Evolutionary conservation across 2,329 filamentous ascomycete genomes (phyloP).

Genomic region (Cercospora sp.): DNA sequence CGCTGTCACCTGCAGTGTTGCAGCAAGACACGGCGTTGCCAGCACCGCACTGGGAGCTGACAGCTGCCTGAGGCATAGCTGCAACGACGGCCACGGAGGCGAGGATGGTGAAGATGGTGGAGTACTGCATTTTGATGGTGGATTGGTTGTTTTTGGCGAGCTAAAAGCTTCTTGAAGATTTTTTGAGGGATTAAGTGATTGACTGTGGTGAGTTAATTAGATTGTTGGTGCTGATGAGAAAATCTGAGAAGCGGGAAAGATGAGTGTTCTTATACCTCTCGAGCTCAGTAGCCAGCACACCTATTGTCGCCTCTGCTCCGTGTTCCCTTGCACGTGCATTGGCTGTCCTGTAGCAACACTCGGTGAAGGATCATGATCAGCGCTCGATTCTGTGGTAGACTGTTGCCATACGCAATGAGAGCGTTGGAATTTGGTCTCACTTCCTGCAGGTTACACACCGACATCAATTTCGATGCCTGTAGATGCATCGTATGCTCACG

Average conservation of each 20-base stretch:
- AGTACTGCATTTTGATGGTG: slow-evolving; percentile 27
- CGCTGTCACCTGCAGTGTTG: slow-evolving; percentile 7
- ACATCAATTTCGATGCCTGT: neutral
- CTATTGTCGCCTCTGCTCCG: neutral
- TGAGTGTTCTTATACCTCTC: slow-evolving; percentile 20
- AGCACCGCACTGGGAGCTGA: slow-evolving; percentile 2
- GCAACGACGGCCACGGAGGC: slow-evolving; percentile 21
- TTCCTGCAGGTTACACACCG: neutral
- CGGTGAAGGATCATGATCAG: neutral
- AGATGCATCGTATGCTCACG: neutral
- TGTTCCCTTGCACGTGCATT: neutral
- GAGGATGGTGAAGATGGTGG: slow-evolving; percentile 23
- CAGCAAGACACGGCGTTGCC: slow-evolving; percentile 21
- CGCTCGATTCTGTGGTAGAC: neutral
- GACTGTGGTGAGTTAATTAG: slow-evolving; percentile 18
- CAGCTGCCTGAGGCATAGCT: slow-evolving; percentile 1
- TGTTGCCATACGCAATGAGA: neutral
- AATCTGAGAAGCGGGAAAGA: slow-evolving; percentile 6
- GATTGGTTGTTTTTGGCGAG: slow-evolving; percentile 11
- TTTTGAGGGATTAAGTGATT: slow-evolving; percentile 13
- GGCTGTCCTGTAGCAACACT: neutral
- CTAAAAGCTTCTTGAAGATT: slow-evolving; percentile 14
- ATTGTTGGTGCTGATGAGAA: slow-evolving; percentile 22
- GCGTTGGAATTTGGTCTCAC: neutral
- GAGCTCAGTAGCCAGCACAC: neutral